Evolutionary conservation across 805 yeast genomes (phyloP).

Genomic region (Nakazawaea wyomingensis): DNA sequence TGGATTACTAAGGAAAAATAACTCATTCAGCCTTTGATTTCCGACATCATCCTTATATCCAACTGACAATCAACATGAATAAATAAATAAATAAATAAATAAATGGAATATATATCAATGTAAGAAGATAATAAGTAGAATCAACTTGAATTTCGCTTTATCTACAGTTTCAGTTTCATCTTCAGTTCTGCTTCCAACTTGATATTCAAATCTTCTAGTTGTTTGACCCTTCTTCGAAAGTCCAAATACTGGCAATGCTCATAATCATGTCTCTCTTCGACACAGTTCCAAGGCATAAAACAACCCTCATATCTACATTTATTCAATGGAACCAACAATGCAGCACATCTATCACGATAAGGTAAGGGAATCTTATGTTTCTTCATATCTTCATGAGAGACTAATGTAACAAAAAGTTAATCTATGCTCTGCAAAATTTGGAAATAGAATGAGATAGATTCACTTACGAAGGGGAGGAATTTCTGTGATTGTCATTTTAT

Average conservation of each 20-base stretch:
- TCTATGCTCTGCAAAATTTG: background rate
- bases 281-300: constrained; percentile 68
- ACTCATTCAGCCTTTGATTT: too few relatives aligned
- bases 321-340: constrained; percentile 52
- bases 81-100: constrained; percentile 1
- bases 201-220: constrained; percentile 53
- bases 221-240: constrained; percentile 73
- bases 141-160: background rate
- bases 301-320: constrained; percentile 54
- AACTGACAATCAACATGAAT: too few relatives aligned
- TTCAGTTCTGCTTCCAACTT: constrained; percentile 20
- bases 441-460: background rate
- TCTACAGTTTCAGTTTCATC: background rate
- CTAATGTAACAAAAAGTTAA: constrained; percentile 30
- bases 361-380: constrained; percentile 69
- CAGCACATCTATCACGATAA: constrained; percentile 82
- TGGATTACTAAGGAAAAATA: too few relatives aligned
- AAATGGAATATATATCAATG: background rate
- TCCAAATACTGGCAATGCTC: constrained; percentile 83
- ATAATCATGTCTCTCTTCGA: constrained; percentile 73
- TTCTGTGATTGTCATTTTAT: constrained; percentile 29
- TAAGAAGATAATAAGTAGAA: background rate
- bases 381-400: constrained; percentile 81
- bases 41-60: too few relatives aligned
- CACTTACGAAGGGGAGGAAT: constrained; percentile 39